These are phyloP conservation scores for Fusarium transvaalense DNA, from an alignment of 2,329 filamentous ascomycete genomes.

Conservation along the genomic window DNA sequence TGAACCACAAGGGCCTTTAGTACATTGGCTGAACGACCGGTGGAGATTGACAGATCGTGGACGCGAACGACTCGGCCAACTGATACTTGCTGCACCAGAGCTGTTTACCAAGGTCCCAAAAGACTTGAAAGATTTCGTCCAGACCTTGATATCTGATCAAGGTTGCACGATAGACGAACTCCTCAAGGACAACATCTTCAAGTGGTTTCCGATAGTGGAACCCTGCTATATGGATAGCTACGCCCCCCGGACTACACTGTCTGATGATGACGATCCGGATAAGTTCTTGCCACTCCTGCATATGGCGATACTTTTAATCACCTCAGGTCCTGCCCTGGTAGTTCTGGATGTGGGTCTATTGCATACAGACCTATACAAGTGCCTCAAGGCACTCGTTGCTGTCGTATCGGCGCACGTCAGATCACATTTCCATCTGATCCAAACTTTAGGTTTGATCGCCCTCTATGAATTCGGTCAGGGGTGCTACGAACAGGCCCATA, in stretches of 20 bases:
- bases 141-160: neutral
- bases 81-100: neutral
- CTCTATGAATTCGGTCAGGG: conserved; percentile 12
- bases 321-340: neutral
- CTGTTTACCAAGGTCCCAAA: fast-evolving
- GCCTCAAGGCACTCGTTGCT: neutral
- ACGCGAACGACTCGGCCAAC: neutral
- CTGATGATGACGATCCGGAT: neutral
- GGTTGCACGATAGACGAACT: neutral
- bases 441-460: neutral
- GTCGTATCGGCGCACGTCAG: neutral
- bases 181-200: neutral
- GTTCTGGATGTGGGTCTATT: fast-evolving
- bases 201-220: neutral
- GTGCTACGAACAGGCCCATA: neutral
- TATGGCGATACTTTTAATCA: neutral
- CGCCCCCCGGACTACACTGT: too few species aligned
- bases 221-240: neutral
- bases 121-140: neutral
- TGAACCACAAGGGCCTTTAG: neutral
- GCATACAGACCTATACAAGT: neutral
- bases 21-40: neutral
- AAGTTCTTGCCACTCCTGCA: neutral
- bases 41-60: neutral
- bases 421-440: neutral